Conservation (phyloP, 179 eudicot genomes). For the Vitellaria paradoxa region DNA sequence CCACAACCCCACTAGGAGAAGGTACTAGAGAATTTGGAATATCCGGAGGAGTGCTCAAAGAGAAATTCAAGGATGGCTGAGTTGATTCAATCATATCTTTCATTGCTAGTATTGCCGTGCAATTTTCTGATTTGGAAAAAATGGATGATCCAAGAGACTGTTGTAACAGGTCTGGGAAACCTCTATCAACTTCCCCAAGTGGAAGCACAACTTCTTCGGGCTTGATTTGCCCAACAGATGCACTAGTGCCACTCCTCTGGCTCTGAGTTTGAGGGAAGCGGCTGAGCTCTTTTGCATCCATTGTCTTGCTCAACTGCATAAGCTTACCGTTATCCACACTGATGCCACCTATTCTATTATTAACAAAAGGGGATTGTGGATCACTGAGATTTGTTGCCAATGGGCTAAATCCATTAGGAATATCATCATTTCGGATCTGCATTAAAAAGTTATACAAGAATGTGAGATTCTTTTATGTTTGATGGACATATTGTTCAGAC, state of each 20-base stretch:
- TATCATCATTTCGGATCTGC: constrained; percentile 33
- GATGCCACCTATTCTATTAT: constrained; percentile 17
- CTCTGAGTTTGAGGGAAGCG: constrained; percentile 34
- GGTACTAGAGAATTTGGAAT: constrained; percentile 28
- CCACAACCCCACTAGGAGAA: constrained; percentile 31
- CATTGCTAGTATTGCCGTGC: constrained; percentile 34
- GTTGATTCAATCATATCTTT: constrained; percentile 48
- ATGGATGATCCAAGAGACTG: constrained; percentile 36
- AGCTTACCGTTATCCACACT: constrained; percentile 27
- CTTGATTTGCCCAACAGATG: constrained; percentile 37
- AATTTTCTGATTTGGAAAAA: constrained; percentile 33
- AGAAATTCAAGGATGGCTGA: constrained; percentile 52
- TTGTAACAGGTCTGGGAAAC: constrained; percentile 36
- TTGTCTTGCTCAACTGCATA: constrained; percentile 31
- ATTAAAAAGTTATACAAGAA: background rate
- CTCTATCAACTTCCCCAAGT: constrained; percentile 36
- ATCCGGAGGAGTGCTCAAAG: constrained; percentile 42
- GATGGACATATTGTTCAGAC: background rate
- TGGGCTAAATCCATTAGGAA: constrained; percentile 35
- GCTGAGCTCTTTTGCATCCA: constrained; percentile 29
- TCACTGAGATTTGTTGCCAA: constrained; percentile 27
- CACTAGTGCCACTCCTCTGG: constrained; percentile 26
- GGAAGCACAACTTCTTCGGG: constrained; percentile 37
- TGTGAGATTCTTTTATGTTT: background rate
- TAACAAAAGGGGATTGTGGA: constrained; percentile 24